Evolutionary conservation across 2,329 filamentous ascomycete genomes (phyloP).

Genomic region (Nigrograna mackinnonii): DNA sequence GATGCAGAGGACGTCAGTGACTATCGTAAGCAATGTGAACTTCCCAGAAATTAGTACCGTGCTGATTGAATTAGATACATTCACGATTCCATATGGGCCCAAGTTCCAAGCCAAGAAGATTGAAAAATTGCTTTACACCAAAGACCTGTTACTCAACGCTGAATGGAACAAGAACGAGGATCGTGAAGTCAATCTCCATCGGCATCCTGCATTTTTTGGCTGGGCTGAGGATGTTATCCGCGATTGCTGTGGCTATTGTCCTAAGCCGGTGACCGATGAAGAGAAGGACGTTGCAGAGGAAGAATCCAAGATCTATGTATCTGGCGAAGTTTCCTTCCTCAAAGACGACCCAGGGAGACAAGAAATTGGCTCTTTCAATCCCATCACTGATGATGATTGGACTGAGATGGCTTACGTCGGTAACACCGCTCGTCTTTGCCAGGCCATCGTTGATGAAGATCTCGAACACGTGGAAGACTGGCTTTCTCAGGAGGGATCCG

Average conservation of each 20-base stretch:
- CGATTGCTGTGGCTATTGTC: slow-evolving; percentile 83
- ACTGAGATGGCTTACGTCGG: slow-evolving; percentile 90
- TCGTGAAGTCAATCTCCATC: slow-evolving; percentile 76
- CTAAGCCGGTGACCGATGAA: slow-evolving; percentile 68
- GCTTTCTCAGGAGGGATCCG: slow-evolving; percentile 67
- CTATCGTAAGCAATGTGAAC: slow-evolving; percentile 55
- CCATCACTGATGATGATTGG: slow-evolving; percentile 81
- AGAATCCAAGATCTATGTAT: slow-evolving; percentile 76
- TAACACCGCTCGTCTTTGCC: slow-evolving; percentile 75
- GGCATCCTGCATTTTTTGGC: slow-evolving; percentile 86
- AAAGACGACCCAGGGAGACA: slow-evolving; percentile 83
- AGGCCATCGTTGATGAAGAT: slow-evolving; percentile 78
- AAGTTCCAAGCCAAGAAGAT: slow-evolving; percentile 66
- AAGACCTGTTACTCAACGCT: slow-evolving; percentile 77
- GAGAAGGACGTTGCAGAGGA: slow-evolving; percentile 72
- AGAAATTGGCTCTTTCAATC: slow-evolving; percentile 73
- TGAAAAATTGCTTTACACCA: slow-evolving; percentile 79
- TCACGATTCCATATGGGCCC: slow-evolving; percentile 68
- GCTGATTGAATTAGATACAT: slow-evolving; percentile 46
- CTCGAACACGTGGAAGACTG: slow-evolving; percentile 72
- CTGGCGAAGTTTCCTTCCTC: slow-evolving; percentile 73
- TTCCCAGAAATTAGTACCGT: background rate
- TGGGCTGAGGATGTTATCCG: slow-evolving; percentile 67
- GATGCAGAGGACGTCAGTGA: slow-evolving; percentile 75
- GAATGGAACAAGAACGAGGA: slow-evolving; percentile 83